Evolutionary conservation across 108 stramenopile species (phyloP).

Genomic region (Cyclotella kingstonii): DNA sequence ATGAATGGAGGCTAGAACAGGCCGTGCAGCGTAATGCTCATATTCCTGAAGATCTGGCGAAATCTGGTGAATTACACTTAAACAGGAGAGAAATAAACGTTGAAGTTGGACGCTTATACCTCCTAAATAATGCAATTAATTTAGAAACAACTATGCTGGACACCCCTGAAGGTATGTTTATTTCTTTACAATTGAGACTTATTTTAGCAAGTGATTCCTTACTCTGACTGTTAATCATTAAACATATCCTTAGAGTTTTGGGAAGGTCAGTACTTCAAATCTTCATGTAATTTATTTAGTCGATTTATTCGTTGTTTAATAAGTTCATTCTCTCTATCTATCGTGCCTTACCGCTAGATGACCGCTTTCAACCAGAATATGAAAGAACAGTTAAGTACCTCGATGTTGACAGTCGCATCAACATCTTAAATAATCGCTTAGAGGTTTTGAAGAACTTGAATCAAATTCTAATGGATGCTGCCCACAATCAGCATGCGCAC

Average conservation of each 20-base stretch:
- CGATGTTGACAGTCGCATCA: conserved; percentile 30
- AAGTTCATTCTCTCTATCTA: neutral
- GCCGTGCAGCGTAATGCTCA: conserved; percentile 42
- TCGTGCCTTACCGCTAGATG: too few relatives aligned
- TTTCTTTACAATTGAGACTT: neutral
- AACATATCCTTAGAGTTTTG: conserved; percentile 30
- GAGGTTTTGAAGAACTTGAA: conserved; percentile 44
- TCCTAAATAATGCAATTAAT: conserved; percentile 53
- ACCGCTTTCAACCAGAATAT: conserved; percentile 48
- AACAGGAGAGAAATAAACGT: conserved; percentile 37
- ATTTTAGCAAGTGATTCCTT: neutral
- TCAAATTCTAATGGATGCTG: conserved; percentile 48
- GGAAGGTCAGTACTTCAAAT: conserved; percentile 27
- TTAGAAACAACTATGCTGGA: conserved; percentile 48
- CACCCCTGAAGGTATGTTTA: conserved; percentile 29
- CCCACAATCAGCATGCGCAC: conserved; percentile 35
- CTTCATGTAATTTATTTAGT: too few relatives aligned
- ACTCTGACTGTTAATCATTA: neutral
- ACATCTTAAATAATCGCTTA: conserved; percentile 37
- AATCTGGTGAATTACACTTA: conserved; percentile 40
- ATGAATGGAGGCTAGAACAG: conserved; percentile 42
- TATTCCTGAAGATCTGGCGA: conserved; percentile 52
- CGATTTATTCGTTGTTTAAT: neutral
- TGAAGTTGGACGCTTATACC: conserved; percentile 46
- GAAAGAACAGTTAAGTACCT: conserved; percentile 43